Base-by-base conservation (phyloP, 1,139 yeast genomes). In the Candida neerlandica region DNA sequence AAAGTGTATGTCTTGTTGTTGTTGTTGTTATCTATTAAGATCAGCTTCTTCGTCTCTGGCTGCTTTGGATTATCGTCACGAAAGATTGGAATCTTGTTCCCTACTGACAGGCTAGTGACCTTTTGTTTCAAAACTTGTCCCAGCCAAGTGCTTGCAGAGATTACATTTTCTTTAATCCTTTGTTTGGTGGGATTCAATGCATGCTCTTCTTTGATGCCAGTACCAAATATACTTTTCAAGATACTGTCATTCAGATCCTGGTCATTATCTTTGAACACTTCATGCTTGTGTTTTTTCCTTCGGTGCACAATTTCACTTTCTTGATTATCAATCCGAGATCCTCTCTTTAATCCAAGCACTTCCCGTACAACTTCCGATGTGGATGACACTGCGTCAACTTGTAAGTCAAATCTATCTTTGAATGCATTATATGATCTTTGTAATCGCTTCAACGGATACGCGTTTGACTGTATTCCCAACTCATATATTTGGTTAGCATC, bases 401-500 rank as follows among this genome's bases (percentile, higher is more conserved):
- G 40, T 19, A 27, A 16, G 14, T 37, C 42, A 10, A 44, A 21
- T 30, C 61, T 47, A 12, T 40, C 39, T 30, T 68, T 61, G 58
- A 86, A 86, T 33, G 77, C 77, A 0, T 69, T 63, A 53, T 73
- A 82, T 4, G 84, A 71, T 49, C 79, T 70, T 46, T 69, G 61
- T 18, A 91, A 71, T 45, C 96, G 67, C 7, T 60, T 69, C 6
- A 75, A 41, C 0, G 97, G 97, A 51, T 89, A 71, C 1, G 97
- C 96, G 7, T 70, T 65, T 2, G 69, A 61, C 27, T 73, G 72
- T 2, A 90, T 63, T 0, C 97, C 98, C 48, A 77, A 67, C 51
- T 76, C 73, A 58, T 81, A 82, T 0, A 91, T 81, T 46, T 81
- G 81, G 4, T 73, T 70, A 0, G 97, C 96, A 55, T 86, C 90